These are phyloP conservation scores for Solanum sitiens DNA, from an alignment of 257 asterid species.

Conservation along the genomic window DNA sequence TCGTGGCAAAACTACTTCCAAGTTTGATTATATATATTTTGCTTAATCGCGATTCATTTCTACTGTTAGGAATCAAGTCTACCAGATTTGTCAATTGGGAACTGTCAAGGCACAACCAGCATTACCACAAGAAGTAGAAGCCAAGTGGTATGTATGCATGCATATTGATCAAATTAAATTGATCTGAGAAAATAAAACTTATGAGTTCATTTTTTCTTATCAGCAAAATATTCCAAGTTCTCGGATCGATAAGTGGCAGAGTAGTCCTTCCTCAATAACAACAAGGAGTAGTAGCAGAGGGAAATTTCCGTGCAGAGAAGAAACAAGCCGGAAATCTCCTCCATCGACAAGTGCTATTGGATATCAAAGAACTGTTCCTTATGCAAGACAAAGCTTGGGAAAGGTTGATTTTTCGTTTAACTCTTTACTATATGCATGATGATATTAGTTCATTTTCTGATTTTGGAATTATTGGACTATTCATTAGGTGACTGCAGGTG, in stretches of 20 bases:
- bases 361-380: slow-evolving; percentile 53
- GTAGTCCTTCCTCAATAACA: slow-evolving; percentile 6
- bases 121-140: slow-evolving; percentile 78
- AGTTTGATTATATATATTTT: not conserved
- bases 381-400: slow-evolving; percentile 55
- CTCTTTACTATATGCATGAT: not conserved
- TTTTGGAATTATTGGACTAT: not conserved
- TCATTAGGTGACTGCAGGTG: slow-evolving; percentile 39
- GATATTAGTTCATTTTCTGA: not conserved
- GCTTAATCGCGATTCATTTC: not conserved
- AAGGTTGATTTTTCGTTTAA: slow-evolving; percentile 29
- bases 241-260: slow-evolving; percentile 11
- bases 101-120: slow-evolving; percentile 21
- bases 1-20: not conserved
- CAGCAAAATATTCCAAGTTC: slow-evolving; percentile 22
- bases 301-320: slow-evolving; percentile 27
- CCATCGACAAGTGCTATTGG: slow-evolving; percentile 28
- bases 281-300: slow-evolving; percentile 22
- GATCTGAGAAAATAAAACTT: not conserved
- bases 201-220: not conserved
- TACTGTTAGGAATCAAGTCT: slow-evolving; percentile 67
- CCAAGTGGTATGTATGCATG: slow-evolving; percentile 39
- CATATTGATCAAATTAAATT: not conserved
- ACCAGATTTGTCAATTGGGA: slow-evolving; percentile 35
- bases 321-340: slow-evolving; percentile 58